Evolutionary conservation across 176 grass and related monocot genomes (phyloP).

Genomic region (Raddia guianensis): DNA sequence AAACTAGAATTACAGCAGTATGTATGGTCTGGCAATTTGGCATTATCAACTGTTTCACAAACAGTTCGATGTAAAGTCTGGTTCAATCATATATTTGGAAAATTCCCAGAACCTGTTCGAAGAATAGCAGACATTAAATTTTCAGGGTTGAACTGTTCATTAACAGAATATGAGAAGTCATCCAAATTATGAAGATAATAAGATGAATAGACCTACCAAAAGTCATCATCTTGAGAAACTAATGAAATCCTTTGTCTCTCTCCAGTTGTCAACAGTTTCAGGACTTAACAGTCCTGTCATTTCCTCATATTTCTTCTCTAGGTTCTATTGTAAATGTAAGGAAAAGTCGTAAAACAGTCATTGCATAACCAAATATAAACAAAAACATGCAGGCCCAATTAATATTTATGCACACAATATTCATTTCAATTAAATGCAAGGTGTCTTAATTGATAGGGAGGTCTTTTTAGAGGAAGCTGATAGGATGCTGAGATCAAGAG

Average conservation of each 20-base stretch:
- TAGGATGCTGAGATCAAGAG: conserved; percentile 1
- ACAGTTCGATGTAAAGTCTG: conserved; percentile 25
- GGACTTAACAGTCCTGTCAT: conserved; percentile 66
- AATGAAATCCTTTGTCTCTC: conserved; percentile 51
- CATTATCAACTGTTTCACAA: conserved; percentile 26
- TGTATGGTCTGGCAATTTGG: neutral
- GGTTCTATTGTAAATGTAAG: conserved; percentile 45
- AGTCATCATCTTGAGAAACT: conserved; percentile 54
- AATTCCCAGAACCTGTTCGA: conserved; percentile 35
- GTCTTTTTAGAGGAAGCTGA: neutral
- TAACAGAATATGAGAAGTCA: conserved; percentile 15
- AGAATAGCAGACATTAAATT: conserved; percentile 21
- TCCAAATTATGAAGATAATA: conserved; percentile 13
- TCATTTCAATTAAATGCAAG: neutral
- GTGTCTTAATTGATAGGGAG: neutral
- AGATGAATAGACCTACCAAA: conserved; percentile 36
- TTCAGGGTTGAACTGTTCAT: conserved; percentile 14
- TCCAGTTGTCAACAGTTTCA: conserved; percentile 70
- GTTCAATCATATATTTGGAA: conserved; percentile 26
- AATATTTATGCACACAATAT: conserved; percentile 16
- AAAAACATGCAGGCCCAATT: neutral
- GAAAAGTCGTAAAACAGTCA: conserved; percentile 27
- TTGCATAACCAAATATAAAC: conserved; percentile 6
- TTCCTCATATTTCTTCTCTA: conserved; percentile 85
- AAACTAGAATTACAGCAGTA: conserved; percentile 25